These are phyloP conservation scores for Rhodamnia rubescens DNA, from an alignment of 345 rosid genomes.

Conservation along the genomic window DNA sequence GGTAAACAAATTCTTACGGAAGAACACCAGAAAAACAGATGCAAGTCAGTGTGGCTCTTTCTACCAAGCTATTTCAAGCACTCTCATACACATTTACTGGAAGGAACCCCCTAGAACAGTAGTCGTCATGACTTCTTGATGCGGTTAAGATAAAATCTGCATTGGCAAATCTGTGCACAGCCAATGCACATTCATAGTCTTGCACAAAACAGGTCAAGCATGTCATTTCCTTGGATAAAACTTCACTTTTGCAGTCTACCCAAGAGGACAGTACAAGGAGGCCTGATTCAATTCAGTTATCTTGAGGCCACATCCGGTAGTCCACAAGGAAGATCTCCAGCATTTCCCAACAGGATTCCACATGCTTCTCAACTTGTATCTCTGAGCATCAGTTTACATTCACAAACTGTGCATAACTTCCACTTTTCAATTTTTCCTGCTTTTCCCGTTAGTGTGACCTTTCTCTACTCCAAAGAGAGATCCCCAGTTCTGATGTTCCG, in stretches of 20 bases:
- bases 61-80: neutral
- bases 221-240: neutral
- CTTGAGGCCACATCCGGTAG: neutral
- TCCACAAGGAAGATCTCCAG: neutral
- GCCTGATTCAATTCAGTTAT: neutral
- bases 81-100: neutral
- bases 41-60: neutral
- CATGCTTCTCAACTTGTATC: neutral
- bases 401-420: neutral
- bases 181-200: neutral
- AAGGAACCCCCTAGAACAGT: neutral
- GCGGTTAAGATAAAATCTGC: neutral
- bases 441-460: neutral
- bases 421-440: neutral
- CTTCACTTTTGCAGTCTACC: neutral
- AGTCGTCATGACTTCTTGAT: neutral
- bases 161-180: neutral
- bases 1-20: neutral
- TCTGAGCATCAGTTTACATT: neutral
- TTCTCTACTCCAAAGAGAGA: conserved; percentile 39
- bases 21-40: neutral
- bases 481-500: conserved; percentile 63
- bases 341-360: neutral
- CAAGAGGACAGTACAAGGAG: neutral
- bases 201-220: neutral